Evolutionary conservation across 2,329 filamentous ascomycete genomes (phyloP), one percentile per base, ranked within the genome.

Genomic region (Penicillium sp.): DNA sequence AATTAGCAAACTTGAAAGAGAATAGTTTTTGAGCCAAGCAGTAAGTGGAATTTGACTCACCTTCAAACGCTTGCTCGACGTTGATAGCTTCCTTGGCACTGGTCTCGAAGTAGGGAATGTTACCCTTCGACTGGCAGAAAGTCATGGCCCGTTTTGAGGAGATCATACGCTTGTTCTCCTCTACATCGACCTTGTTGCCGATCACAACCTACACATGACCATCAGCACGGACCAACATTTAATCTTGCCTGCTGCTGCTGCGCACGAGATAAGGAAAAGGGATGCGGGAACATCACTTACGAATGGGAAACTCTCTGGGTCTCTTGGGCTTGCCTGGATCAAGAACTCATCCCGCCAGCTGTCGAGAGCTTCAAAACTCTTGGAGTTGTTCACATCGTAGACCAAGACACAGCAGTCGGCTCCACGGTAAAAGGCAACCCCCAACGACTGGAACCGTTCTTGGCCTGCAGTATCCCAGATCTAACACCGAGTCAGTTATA

Each of bases 1-100:
- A 2, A 35, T 54, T 42, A 54, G 38, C 59, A 44, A 45, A 4
- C 8, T 12, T 25, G 30, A 10, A 33, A 17, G 51, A 38, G 19
- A 53, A 42, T 43, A 38, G n/a, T 4, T 11, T 9, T 17, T 1
- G 12, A 10, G 19, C 25, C 17, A 31, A 41, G n/a, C 14, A 33
- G n/a, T 19, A 9, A 6, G 17, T 50, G 28, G 22, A 40, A 25
- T 19, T n/a, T 45, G 25, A 49, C 77, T 57, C 72, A 87, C 86
- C 84, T 75, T 90, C 87, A 66, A 90, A 90, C 43, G 88, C 88
- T 71, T 90, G 91, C 77, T 99, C 94, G 41, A 99, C 94, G 71
- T 99, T 99, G 77, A 97, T 89, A 58, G 93, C 94, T 76, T 99
- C 94, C 81, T 99, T 99, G 58, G 94, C 94, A 77, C 92, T 97